These are phyloP conservation scores for Sophora flavescens DNA, from an alignment of 306 rosid genomes.

Conservation along the genomic window DNA sequence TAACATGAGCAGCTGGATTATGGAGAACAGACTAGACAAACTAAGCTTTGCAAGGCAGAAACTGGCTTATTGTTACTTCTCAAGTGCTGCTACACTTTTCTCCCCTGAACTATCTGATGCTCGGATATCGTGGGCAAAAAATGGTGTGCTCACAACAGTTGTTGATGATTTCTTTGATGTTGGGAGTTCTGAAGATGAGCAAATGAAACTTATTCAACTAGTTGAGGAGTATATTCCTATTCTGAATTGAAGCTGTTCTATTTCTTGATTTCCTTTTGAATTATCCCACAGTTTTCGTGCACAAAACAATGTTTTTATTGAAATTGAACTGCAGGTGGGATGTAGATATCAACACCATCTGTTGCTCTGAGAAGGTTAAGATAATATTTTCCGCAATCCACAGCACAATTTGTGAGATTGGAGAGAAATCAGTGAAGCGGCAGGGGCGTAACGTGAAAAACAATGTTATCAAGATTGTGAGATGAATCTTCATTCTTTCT, in stretches of 20 bases:
- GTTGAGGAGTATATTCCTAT: constrained; percentile 67
- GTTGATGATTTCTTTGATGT: constrained; percentile 91
- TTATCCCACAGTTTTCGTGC: not conserved
- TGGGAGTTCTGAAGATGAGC: constrained; percentile 77
- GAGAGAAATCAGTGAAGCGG: constrained; percentile 55
- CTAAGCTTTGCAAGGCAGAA: constrained; percentile 87
- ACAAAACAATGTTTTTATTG: constrained; percentile 19
- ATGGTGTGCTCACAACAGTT: constrained; percentile 77
- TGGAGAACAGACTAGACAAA: constrained; percentile 70
- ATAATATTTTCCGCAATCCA: constrained; percentile 72
- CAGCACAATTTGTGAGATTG: constrained; percentile 71
- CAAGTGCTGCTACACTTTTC: constrained; percentile 68
- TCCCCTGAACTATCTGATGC: constrained; percentile 76
- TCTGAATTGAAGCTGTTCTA: constrained; percentile 12
- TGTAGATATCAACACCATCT: constrained; percentile 55
- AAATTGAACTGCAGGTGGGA: constrained; percentile 77
- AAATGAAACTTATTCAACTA: constrained; percentile 71
- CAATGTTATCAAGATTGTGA: constrained; percentile 71
- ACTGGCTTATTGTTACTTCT: constrained; percentile 75
- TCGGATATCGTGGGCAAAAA: constrained; percentile 86
- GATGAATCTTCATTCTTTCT: constrained; percentile 47
- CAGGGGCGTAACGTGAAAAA: constrained; percentile 69
- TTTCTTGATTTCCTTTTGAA: constrained; percentile 28
- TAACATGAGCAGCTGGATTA: constrained; percentile 70
- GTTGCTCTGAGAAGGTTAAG: constrained; percentile 77